Base-by-base conservation (phyloP, 2,329 filamentous ascomycete species). In the Claviceps quebecensis region DNA sequence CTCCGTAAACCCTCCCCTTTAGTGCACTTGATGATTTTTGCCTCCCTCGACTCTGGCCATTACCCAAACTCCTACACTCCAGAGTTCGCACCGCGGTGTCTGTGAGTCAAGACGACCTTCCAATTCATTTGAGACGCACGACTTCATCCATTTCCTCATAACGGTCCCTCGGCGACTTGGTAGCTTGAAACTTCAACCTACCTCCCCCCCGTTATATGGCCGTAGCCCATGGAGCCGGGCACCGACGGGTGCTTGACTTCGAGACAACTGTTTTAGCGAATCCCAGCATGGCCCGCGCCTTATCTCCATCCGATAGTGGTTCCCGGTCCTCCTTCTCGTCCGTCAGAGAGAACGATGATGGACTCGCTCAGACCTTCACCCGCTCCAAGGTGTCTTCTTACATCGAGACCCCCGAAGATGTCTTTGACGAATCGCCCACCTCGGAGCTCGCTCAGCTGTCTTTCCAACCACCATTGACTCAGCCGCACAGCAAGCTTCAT, bases 301-400 rank as follows among this genome's bases (percentile, higher is more conserved):
- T 61, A 51, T 69, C 67, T 46, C 67, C 67, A 26, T 63, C 61
- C 54, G 67, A 70, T 48, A 64, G 65, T 58, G 68, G 63, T 49
- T 67, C 65, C 4, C 74, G 77, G 54, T 75, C 75, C 34, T 81
- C 78, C 53, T 81, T 81, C 66, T 81, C 78, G 34, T 81, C 78
- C 45, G 77, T 81, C 53, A 72, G 78, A 54, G 78, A 81, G 68
- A 74, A 76, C 62, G 76, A 79, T 60, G 71, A 73, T 57, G 74
- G 75, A 54, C 65, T 81, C 34, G 73, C 76, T 52, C 80, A 84
- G 68, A 77, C 75, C 51, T 84, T 84, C 56, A 82, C 78, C 48
- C 73, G 73, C 50, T 76, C 77, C 61, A 83, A 81, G 64, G 67
- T 81, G 55, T 83, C 80, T 38, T 78, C 76, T 51, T 81, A 80